A percentile compares a stretch with the other conserved stretches of the same genome.
Evolutionary conservation across 2,329 filamentous ascomycete genomes (phyloP).

Genomic region (Aspergillus novoparasiticus): DNA sequence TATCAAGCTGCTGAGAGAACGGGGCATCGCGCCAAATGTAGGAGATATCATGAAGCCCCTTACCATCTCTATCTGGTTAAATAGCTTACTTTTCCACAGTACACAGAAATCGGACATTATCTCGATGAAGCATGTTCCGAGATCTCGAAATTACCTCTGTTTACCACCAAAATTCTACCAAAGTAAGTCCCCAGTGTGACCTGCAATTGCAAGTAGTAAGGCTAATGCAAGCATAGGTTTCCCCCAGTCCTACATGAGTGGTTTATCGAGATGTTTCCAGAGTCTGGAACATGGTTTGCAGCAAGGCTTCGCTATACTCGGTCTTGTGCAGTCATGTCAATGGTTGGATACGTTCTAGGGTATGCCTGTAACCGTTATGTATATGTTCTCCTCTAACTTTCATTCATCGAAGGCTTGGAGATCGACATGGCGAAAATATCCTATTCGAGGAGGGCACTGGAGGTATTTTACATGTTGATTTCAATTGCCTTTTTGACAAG

Average conservation of each 20-base stretch:
- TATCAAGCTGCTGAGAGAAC: constrained; percentile 73
- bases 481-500: constrained; percentile 99
- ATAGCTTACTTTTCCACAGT: constrained; percentile 54
- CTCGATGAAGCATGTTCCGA: constrained; percentile 67
- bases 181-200: constrained; percentile 33
- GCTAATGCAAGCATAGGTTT: constrained; percentile 57
- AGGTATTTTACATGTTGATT: constrained; percentile 95
- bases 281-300: constrained; percentile 88
- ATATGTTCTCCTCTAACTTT: constrained; percentile 8
- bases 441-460: constrained; percentile 92
- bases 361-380: constrained; percentile 24
- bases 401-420: constrained; percentile 64
- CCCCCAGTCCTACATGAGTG: constrained; percentile 85
- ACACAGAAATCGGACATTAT: constrained; percentile 62
- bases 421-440: constrained; percentile 96
- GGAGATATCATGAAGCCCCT: constrained; percentile 14
- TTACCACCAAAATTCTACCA: constrained; percentile 64
- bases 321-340: constrained; percentile 98
- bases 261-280: constrained; percentile 94
- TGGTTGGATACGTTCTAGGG: constrained; percentile 91
- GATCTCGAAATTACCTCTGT: constrained; percentile 67
- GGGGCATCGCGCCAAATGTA: constrained; percentile 62
- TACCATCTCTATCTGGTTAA: neutral
- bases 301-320: constrained; percentile 87
- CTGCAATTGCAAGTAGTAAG: neutral